Evolutionary conservation across 495 filamentous ascomycete species (phyloP).

Genomic region (Penicillium parvum): DNA sequence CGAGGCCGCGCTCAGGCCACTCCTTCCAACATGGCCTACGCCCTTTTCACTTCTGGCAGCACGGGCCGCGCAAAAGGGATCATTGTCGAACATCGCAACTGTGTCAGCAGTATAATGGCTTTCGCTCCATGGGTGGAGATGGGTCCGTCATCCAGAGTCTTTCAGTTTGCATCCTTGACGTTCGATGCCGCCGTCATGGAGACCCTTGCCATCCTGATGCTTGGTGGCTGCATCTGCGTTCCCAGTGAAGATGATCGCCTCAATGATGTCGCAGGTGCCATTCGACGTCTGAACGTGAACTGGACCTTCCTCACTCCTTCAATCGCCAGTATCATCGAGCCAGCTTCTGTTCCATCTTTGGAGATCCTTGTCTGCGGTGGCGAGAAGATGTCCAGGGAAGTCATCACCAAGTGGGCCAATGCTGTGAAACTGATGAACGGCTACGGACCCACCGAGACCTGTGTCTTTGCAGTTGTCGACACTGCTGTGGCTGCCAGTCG

Average conservation of each 20-base stretch:
- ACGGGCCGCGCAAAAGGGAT: constrained; percentile 57
- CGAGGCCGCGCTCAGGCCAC: constrained; percentile 3
- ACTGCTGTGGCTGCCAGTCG: constrained; percentile 25
- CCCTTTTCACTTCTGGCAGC: constrained; percentile 49
- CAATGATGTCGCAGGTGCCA: constrained; percentile 46
- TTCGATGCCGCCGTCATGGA: constrained; percentile 53
- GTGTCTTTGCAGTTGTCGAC: constrained; percentile 37
- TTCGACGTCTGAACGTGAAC: constrained; percentile 44
- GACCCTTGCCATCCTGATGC: constrained; percentile 45
- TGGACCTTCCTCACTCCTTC: constrained; percentile 54
- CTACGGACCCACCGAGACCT: constrained; percentile 57
- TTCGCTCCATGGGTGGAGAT: constrained; percentile 38
- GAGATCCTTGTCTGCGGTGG: constrained; percentile 44
- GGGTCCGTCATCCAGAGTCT: constrained; percentile 35
- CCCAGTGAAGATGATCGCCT: constrained; percentile 54
- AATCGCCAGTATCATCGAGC: constrained; percentile 46
- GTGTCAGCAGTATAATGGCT: constrained; percentile 43
- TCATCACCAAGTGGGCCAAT: constrained; percentile 52
- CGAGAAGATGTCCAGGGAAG: constrained; percentile 45
- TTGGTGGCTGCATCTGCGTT: constrained; percentile 60
- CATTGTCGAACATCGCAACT: constrained; percentile 44
- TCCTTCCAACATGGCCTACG: constrained; percentile 36
- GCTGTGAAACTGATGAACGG: constrained; percentile 48
- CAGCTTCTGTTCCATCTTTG: constrained; percentile 39
- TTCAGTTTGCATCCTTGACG: constrained; percentile 53